Percentiles rank a stretch among this genome's conserved stretches.
Evolutionary conservation across 2,329 filamentous ascomycete genomes (phyloP).

Genomic region (Arthroderma sp.): DNA sequence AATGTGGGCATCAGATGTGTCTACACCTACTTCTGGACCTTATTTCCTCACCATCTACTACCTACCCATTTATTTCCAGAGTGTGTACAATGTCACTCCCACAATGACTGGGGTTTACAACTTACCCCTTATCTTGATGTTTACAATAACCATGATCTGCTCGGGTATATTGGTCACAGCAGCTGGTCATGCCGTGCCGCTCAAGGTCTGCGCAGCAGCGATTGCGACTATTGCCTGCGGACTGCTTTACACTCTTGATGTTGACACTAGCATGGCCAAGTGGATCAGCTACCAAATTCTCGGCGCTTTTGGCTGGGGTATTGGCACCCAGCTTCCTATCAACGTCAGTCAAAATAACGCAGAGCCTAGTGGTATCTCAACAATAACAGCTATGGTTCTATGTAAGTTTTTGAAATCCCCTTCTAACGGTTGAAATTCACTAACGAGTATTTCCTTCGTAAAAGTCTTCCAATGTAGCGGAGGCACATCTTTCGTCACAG

Average conservation of each 20-base stretch:
- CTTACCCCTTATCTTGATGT: slow-evolving; percentile 17
- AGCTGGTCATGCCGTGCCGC: slow-evolving; percentile 11
- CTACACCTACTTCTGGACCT: slow-evolving; percentile 32
- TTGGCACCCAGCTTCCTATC: slow-evolving; percentile 24
- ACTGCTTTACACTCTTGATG: slow-evolving; percentile 23
- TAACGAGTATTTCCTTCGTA: neutral
- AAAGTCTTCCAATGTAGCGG: slow-evolving; percentile 20
- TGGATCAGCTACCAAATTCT: slow-evolving; percentile 31
- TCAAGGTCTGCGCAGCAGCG: slow-evolving; percentile 19
- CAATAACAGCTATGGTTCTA: slow-evolving; percentile 28
- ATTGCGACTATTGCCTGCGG: slow-evolving; percentile 23
- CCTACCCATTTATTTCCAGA: slow-evolving; percentile 28
- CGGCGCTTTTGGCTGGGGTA: slow-evolving; percentile 22
- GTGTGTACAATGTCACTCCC: neutral
- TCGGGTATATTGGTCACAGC: neutral
- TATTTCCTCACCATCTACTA: slow-evolving; percentile 36
- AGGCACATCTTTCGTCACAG: slow-evolving; percentile 24
- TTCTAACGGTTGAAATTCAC: neutral
- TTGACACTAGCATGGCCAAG: slow-evolving; percentile 18
- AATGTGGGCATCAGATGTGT: slow-evolving; percentile 28
- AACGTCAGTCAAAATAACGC: slow-evolving; percentile 23
- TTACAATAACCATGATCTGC: slow-evolving; percentile 2
- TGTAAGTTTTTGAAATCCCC: slow-evolving; percentile 1
- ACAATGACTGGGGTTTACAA: neutral
- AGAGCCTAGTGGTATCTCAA: slow-evolving; percentile 24